Evolutionary conservation across 805 yeast genomes (phyloP), one percentile per base, ranked within the genome.

Genomic region (Starmerella khaoyaiensis): DNA sequence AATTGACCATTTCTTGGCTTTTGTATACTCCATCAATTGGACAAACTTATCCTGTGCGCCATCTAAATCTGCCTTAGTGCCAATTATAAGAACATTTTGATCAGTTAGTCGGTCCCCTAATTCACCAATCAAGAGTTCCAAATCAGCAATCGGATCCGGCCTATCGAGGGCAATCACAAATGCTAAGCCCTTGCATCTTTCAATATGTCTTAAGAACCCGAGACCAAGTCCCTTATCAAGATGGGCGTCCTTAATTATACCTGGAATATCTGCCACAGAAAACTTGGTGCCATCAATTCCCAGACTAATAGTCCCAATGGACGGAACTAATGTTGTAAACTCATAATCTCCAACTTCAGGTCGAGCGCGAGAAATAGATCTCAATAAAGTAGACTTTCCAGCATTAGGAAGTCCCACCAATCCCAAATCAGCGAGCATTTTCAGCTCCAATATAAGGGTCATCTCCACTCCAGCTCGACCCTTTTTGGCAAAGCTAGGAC

Each of bases 231-330:
- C 98, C 54, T 70, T 76, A 53, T 86, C 80, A 5, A 56, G 54
- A 6, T 74, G 69, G 0, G 98, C 97, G 5, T 94, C 96, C 56
- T 75, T 69, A 42, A 90, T 79, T 31, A 90, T 79, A 5, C 98
- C 98, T 0, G 98, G 98, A 40, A 90, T 90, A 61, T 90, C 98
- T 1, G 97, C 97, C 1, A 90, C 96, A 0, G 95, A 81, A 55
- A 87, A 86, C 4, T 79, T 69, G 18, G 50, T 48, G 30, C 52
- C 51, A 3, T 63, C 58, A 2, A 77, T 68, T 1, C 77, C 70
- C 16, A 74, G 57, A 31, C 68, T 66, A 11, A 90, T 79, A 0
- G 96, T 87, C 3, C 98, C 98, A 33, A 90, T 72, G 0, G 83
- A 77, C 1, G 98, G 98, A 43, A 76, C 82, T 36, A 90, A 61